These are phyloP conservation scores for Pseudogymnoascus sp. DNA, from an alignment of 2,329 filamentous ascomycete genomes.

Conservation along the genomic window DNA sequence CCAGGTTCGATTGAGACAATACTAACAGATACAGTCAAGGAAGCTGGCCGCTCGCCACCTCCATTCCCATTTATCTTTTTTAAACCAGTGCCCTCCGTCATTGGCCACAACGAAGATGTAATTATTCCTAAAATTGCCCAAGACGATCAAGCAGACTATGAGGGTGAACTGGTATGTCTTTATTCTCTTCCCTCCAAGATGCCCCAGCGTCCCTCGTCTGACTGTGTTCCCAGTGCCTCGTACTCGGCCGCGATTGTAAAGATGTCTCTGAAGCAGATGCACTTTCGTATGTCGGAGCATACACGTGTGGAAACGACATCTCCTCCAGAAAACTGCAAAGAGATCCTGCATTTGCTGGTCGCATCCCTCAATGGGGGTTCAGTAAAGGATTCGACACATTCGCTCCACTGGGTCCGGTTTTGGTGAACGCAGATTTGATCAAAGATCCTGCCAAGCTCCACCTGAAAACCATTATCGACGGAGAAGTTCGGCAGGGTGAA, in stretches of 20 bases:
- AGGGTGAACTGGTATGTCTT: constrained; percentile 14
- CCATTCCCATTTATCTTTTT: constrained; percentile 43
- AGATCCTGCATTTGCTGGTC: constrained; percentile 31
- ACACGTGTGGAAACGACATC: constrained; percentile 36
- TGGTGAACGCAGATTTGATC: constrained; percentile 24
- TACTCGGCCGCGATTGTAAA: constrained; percentile 32
- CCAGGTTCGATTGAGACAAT: neutral
- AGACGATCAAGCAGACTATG: constrained; percentile 27
- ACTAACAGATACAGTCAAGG: constrained; percentile 34
- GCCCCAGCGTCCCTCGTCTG: neutral
- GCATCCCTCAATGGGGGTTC: constrained; percentile 37
- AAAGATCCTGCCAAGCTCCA: constrained; percentile 32
- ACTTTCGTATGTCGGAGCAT: constrained; percentile 33
- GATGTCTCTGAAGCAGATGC: constrained; percentile 32
- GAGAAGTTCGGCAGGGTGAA: constrained; percentile 38
- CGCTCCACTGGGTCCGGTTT: constrained; percentile 33
- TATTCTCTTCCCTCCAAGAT: neutral
- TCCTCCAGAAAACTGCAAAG: constrained; percentile 32
- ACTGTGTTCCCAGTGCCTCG: constrained; percentile 22
- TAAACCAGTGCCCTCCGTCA: constrained; percentile 36
- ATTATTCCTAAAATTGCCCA: constrained; percentile 41
- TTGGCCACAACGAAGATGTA: constrained; percentile 31
- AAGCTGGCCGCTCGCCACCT: constrained; percentile 42
- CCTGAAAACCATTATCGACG: constrained; percentile 35
- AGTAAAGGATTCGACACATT: constrained; percentile 37